Percentiles rank a stretch among this genome's conserved stretches.
phyloP scores from a whole-genome alignment of 129 eudicot genomes.

The Lactuca sativa region DNA sequence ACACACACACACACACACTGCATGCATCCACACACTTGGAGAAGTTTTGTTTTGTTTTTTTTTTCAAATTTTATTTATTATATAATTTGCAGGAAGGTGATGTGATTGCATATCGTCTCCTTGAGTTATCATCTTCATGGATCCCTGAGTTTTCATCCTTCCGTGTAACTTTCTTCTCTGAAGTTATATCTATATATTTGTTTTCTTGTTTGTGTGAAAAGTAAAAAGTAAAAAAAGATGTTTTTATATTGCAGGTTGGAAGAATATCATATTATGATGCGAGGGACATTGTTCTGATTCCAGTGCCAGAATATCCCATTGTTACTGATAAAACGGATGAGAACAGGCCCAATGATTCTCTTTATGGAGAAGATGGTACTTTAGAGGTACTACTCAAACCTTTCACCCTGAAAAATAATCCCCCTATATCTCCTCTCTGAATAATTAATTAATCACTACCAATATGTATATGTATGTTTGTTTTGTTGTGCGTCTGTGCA shows the following conservation, averaged over 20 bases:
- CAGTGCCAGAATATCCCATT: conserved; percentile 72
- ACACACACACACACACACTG: background rate
- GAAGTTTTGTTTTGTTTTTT: background rate
- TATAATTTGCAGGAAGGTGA: conserved; percentile 66
- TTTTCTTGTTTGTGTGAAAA: background rate
- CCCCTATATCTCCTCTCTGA: too few species aligned
- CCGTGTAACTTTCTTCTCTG: conserved; percentile 50
- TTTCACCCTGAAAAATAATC: background rate
- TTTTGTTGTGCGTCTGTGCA: conserved; percentile 24
- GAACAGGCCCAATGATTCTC: conserved; percentile 55
- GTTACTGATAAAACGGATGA: conserved; percentile 42
- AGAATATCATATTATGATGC: conserved; percentile 60
- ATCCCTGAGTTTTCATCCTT: conserved; percentile 76
- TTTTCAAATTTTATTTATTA: background rate
- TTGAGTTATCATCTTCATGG: conserved; percentile 82
- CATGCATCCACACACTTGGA: background rate
- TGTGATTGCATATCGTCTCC: conserved; percentile 82
- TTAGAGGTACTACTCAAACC: conserved; percentile 70
- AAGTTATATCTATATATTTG: background rate
- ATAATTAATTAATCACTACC: too few species aligned
- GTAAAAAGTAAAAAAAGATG: background rate
- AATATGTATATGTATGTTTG: background rate
- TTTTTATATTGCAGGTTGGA: conserved; percentile 56
- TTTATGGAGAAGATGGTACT: conserved; percentile 82
- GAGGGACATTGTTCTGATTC: conserved; percentile 48